phyloP scores from a whole-genome alignment of 257 asterid species.

The Solanum dulcamara region DNA sequence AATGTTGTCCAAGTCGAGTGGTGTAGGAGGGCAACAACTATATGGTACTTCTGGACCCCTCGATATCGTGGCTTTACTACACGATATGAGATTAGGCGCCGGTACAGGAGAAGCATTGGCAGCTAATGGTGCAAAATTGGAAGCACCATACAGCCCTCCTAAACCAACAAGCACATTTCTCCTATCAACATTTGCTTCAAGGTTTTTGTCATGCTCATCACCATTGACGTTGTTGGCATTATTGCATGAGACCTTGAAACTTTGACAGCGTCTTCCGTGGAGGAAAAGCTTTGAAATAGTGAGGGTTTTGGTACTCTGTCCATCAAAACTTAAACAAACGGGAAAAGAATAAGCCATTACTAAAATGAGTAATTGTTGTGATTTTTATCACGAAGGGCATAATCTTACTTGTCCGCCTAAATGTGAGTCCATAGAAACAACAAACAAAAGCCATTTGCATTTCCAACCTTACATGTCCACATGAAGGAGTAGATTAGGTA shows the following conservation, averaged over 20 bases:
- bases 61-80: not conserved
- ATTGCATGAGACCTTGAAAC: not conserved
- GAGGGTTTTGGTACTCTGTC: not conserved
- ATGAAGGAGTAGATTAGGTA: not conserved
- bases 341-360: not conserved
- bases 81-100: not conserved
- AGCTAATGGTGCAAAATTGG: not conserved
- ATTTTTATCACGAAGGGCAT: no score
- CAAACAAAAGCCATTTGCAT: not conserved
- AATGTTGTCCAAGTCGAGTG: not conserved
- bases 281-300: not conserved
- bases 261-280: not conserved
- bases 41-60: not conserved
- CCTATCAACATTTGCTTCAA: not conserved
- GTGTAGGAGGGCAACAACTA: not conserved
- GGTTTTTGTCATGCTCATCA: not conserved
- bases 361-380: not conserved
- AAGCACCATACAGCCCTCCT: not conserved
- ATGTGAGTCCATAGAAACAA: no score
- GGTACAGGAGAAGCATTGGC: not conserved
- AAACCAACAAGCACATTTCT: not conserved
- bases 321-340: not conserved
- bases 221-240: not conserved
- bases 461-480: not conserved
- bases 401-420: no score